These are phyloP conservation scores for Suillus subluteus DNA, from an alignment of 768 basidiomycete genomes.

Conservation along the genomic window DNA sequence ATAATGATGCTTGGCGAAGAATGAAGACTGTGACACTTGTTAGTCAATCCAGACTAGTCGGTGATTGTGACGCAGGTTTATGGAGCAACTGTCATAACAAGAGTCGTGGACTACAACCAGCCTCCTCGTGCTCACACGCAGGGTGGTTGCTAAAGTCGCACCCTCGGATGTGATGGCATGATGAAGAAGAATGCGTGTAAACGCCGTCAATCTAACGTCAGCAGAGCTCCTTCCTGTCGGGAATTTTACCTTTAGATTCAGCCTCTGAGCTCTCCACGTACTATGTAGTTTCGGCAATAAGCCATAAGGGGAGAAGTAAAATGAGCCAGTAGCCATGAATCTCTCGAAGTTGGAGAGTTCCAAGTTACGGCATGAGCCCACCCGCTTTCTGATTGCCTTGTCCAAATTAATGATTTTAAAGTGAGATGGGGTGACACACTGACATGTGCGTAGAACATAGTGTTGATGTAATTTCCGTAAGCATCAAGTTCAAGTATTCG, in stretches of 20 bases:
- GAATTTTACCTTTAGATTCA: background rate
- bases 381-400: conserved; percentile 28
- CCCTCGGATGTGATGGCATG: background rate
- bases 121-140: background rate
- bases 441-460: conserved; percentile 25
- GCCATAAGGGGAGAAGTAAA: background rate
- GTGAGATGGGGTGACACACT: conserved; percentile 15
- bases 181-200: background rate
- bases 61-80: too few relatives aligned
- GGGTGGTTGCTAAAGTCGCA: background rate
- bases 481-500: conserved; percentile 26
- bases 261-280: background rate
- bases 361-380: conserved; percentile 19
- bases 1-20: background rate
- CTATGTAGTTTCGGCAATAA: background rate
- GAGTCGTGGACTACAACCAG: background rate
- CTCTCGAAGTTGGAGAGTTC: conserved; percentile 26
- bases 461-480: conserved; percentile 30
- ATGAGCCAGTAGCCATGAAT: conserved; percentile 16
- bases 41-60: background rate
- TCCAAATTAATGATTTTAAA: conserved; percentile 35
- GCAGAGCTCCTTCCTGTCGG: background rate
- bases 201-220: background rate
- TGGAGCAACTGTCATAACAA: background rate
- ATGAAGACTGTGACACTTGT: background rate